phyloP scores from a whole-genome alignment of 345 rosid species.

The Pelargonium nanum region DNA sequence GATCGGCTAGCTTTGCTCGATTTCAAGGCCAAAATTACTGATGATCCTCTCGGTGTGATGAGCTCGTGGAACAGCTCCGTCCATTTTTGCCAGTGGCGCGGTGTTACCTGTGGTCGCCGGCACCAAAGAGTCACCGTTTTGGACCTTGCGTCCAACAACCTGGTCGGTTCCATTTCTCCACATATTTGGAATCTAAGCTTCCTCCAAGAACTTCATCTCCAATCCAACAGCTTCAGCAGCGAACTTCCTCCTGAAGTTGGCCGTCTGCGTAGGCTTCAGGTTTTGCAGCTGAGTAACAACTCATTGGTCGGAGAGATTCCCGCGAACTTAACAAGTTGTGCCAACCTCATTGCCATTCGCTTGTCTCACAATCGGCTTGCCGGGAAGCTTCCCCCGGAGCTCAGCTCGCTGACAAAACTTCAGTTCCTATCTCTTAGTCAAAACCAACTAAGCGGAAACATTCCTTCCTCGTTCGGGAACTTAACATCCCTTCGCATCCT shows the following conservation, averaged over 20 bases:
- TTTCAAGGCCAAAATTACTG: background rate
- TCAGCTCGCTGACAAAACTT: background rate
- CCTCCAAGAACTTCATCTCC: background rate
- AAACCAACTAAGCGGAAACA: conserved; percentile 10
- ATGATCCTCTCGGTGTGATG: background rate
- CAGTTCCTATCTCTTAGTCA: background rate
- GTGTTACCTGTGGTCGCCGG: background rate
- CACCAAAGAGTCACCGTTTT: background rate
- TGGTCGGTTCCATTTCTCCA: conserved; percentile 8
- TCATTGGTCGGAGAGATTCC: background rate
- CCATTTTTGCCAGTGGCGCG: conserved; percentile 5
- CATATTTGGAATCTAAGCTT: conserved; percentile 2
- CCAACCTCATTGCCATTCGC: background rate
- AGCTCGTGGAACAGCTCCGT: background rate
- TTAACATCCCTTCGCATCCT: background rate
- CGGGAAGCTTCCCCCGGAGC: conserved; percentile 9
- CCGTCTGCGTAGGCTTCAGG: background rate
- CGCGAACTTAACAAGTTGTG: background rate
- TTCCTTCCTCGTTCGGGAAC: conserved; percentile 10
- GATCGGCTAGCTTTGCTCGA: conserved; percentile 2
- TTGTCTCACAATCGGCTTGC: conserved; percentile 6
- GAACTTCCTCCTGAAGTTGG: conserved; percentile 4
- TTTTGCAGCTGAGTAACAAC: background rate
- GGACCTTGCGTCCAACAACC: background rate
- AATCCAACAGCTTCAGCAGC: background rate